These are phyloP conservation scores for Talaromyces sp. DNA, from an alignment of 2,329 filamentous ascomycete genomes.

Conservation along the genomic window DNA sequence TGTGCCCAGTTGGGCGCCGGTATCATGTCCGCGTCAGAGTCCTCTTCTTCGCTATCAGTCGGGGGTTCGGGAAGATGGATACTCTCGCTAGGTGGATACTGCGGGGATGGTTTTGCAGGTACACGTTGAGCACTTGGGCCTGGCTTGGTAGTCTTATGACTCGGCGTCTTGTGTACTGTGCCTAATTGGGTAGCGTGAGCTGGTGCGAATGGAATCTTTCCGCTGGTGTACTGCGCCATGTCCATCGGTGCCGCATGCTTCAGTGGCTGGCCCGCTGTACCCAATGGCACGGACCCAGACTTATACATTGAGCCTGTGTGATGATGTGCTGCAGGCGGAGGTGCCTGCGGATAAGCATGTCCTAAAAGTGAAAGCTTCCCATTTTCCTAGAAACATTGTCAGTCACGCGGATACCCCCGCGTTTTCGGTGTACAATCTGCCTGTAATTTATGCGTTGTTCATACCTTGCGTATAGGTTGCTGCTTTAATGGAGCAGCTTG, in stretches of 20 bases:
- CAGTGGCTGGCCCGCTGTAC: slow-evolving; percentile 56
- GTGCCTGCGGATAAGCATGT: slow-evolving; percentile 34
- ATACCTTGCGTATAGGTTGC: slow-evolving; percentile 65
- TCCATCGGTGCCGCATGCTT: slow-evolving; percentile 63
- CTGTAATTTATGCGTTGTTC: slow-evolving; percentile 21
- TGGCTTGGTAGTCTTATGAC: slow-evolving; percentile 32
- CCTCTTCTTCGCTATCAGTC: slow-evolving; percentile 88
- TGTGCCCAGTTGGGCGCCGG: slow-evolving; percentile 80
- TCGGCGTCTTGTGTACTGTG: slow-evolving; percentile 64
- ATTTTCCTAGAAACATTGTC: slow-evolving; percentile 25
- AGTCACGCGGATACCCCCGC: slow-evolving; percentile 8
- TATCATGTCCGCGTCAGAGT: slow-evolving; percentile 60
- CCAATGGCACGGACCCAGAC: slow-evolving; percentile 22
- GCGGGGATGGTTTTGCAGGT: slow-evolving; percentile 64
- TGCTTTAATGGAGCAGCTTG: slow-evolving; percentile 74
- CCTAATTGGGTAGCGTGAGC: slow-evolving; percentile 50
- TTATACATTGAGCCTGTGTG: slow-evolving; percentile 36
- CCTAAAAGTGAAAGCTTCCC: slow-evolving; percentile 41
- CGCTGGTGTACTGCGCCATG: slow-evolving; percentile 82
- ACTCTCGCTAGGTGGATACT: slow-evolving; percentile 81
- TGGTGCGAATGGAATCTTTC: slow-evolving; percentile 83
- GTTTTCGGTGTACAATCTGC: slow-evolving; percentile 5
- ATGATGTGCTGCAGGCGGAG: slow-evolving; percentile 25
- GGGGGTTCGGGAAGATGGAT: slow-evolving; percentile 94
- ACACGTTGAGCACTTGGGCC: slow-evolving; percentile 42